phyloP scores from a whole-genome alignment of 495 filamentous ascomycete species.

The Penicillium bialowiezense region DNA sequence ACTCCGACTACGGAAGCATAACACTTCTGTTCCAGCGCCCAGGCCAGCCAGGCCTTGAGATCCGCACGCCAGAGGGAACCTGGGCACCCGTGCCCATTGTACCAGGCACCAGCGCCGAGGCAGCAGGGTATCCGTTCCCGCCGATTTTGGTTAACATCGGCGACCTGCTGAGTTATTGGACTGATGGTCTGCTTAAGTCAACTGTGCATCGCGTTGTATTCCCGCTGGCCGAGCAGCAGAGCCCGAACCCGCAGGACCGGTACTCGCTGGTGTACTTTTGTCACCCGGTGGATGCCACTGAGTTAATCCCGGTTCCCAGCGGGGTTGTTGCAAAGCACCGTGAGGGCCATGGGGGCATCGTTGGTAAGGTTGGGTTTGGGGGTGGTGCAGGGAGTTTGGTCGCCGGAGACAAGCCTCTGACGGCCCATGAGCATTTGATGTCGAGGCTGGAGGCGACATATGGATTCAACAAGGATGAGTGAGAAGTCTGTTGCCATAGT shows the following conservation, averaged over 20 bases:
- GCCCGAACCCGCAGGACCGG: slow-evolving; percentile 58
- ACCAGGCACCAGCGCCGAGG: slow-evolving; percentile 29
- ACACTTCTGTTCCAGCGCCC: slow-evolving; percentile 76
- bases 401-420: slow-evolving; percentile 60
- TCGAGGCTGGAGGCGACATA: slow-evolving; percentile 75
- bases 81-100: slow-evolving; percentile 49
- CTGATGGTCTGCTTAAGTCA: slow-evolving; percentile 74
- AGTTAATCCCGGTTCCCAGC: slow-evolving; percentile 75
- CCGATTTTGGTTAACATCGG: slow-evolving; percentile 93
- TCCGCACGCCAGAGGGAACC: slow-evolving; percentile 54
- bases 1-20: slow-evolving; percentile 65
- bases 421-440: slow-evolving; percentile 80
- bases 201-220: slow-evolving; percentile 92
- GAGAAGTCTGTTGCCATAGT: too few species aligned
- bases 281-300: slow-evolving; percentile 72
- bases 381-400: slow-evolving; percentile 36
- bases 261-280: slow-evolving; percentile 93
- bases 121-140: slow-evolving; percentile 47
- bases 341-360: slow-evolving; percentile 22
- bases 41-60: slow-evolving; percentile 83
- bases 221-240: slow-evolving; percentile 44
- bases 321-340: slow-evolving; percentile 44
- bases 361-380: slow-evolving; percentile 38
- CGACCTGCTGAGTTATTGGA: slow-evolving; percentile 90
- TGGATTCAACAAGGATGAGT: slow-evolving; percentile 39